Percentiles rank a stretch among this genome's conserved stretches.
These are phyloP conservation scores for Eucalyptus cloeziana DNA, from an alignment of 345 rosid genomes.

Conservation along the genomic window DNA sequence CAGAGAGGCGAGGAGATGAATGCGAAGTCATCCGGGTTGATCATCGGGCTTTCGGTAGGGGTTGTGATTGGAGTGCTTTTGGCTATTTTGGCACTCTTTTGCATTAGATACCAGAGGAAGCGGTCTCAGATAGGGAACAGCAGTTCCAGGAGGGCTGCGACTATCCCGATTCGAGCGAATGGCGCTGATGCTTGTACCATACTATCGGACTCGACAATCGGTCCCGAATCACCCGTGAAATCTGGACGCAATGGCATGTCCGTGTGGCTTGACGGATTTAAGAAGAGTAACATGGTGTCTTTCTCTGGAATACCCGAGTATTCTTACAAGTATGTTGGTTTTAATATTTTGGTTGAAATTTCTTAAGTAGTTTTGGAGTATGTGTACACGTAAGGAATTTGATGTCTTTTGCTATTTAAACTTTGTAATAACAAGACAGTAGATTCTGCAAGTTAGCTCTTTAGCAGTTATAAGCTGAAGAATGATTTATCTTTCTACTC, in stretches of 20 bases:
- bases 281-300: constrained; percentile 41
- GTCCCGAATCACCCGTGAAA: constrained; percentile 84
- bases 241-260: constrained; percentile 50
- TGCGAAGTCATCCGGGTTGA: constrained; percentile 72
- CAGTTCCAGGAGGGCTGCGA: constrained; percentile 72
- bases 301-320: constrained; percentile 92
- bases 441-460: background rate
- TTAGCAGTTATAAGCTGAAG: background rate
- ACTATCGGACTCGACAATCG: constrained; percentile 72
- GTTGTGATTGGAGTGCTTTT: constrained; percentile 83
- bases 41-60: constrained; percentile 83
- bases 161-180: constrained; percentile 71
- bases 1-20: constrained; percentile 37
- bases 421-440: background rate
- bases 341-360: background rate
- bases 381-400: background rate
- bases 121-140: constrained; percentile 81
- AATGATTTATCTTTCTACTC: background rate
- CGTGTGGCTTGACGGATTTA: constrained; percentile 75
- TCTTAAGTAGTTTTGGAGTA: background rate
- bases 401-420: background rate
- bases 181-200: constrained; percentile 63
- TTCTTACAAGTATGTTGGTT: constrained; percentile 64
- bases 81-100: constrained; percentile 50
- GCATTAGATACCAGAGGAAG: constrained; percentile 64